Base-by-base conservation (phyloP, 176 grass and related monocot species). In the Puya raimondii region DNA sequence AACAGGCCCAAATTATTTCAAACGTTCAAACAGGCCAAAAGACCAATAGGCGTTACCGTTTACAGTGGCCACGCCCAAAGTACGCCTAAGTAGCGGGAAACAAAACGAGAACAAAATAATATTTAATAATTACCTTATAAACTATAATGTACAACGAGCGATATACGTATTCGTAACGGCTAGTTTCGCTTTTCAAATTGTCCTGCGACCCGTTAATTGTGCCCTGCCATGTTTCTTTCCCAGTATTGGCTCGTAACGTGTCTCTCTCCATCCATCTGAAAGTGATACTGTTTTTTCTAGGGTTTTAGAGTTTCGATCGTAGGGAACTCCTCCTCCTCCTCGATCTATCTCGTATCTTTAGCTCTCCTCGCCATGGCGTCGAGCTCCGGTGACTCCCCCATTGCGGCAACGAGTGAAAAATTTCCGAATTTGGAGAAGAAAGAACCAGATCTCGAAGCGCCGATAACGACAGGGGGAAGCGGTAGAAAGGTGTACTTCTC, bases 401-500 rank as follows among this genome's bases (percentile, higher is more conserved):
- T 18, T 61, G 16, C 56, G 17, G 17, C 56, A n/a, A 20, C 21
- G 17, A 20, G 21, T 7, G 17, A 61, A 49, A 66, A 76, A 21
- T 67, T 50, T 53, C 10, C 47, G 23, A 58, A 51, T 67, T 59
- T 15, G 6, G 71, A 75, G 26, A 67, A 66, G 58, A 85, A 80
- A 59, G 76, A 12, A 64, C 42, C 76, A 4, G 63, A 68, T 78
- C 63, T 61, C 47, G 74, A 42, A 25, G 22, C 80, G 4, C 53
- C 63, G 18, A 14, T 48, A 71, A 61, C 47, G 13, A 3, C 49
- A 9, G 77, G 63, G 56, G 48, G 82, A 27, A 71, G 77, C 29
- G 76, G 82, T 9, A 79, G 50, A 85, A 80, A 80, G 82, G 82
- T 84, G 16, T 23, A 67, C 26, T 69, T 71, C 49, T 65, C 25